Percentiles rank a stretch among this genome's conserved stretches.
These are phyloP conservation scores for Tympanopsis confertula DNA, from an alignment of 2,329 filamentous ascomycete species.

Conservation along the genomic window DNA sequence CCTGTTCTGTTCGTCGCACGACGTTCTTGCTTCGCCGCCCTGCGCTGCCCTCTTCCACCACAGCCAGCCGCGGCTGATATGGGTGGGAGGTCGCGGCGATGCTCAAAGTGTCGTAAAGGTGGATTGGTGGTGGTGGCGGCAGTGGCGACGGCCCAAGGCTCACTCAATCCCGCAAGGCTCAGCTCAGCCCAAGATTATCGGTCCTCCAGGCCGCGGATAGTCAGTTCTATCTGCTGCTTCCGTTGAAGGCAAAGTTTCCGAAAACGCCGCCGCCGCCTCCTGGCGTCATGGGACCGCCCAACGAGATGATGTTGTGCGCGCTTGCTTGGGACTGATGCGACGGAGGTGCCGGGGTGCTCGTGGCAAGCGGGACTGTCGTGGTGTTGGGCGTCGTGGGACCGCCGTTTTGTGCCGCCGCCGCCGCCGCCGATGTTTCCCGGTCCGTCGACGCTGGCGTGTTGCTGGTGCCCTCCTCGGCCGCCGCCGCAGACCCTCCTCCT, in stretches of 20 bases:
- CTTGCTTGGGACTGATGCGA: constrained; percentile 42
- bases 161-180: no score
- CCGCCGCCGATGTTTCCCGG: constrained; percentile 34
- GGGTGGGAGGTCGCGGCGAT: no score
- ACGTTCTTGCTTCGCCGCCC: no score
- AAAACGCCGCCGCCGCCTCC: constrained; percentile 67
- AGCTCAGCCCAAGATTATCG: no score
- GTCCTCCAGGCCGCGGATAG: no score
- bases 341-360: constrained; percentile 29
- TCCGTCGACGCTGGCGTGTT: constrained; percentile 12
- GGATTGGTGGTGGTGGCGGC: no score
- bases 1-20: no score
- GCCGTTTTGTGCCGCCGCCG: constrained; percentile 30
- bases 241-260: constrained; percentile 55
- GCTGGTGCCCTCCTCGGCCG: constrained; percentile 14
- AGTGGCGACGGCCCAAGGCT: no score
- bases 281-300: constrained; percentile 70
- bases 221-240: no score
- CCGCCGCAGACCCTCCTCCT: constrained; percentile 14
- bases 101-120: no score
- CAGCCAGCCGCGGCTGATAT: no score
- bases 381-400: constrained; percentile 61
- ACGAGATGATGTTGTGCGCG: neutral
- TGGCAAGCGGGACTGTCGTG: constrained; percentile 32
- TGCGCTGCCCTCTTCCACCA: no score